Base-by-base conservation (phyloP, 2,329 filamentous ascomycete species). In the Colletotrichum aenigma region DNA sequence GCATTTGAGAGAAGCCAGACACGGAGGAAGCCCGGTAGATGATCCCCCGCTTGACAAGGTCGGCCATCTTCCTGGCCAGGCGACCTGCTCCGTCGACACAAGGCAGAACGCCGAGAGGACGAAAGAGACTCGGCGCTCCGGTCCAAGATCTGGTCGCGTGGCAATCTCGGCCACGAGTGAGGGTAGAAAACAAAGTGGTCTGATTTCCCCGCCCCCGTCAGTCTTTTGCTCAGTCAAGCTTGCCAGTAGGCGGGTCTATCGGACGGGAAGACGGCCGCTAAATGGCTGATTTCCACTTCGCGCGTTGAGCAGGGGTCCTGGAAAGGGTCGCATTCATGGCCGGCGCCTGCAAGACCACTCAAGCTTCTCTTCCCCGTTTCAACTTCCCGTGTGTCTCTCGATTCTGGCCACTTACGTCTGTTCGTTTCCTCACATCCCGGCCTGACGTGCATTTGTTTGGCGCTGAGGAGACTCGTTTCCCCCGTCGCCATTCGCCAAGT, bases 321-420 rank as follows among this genome's bases (percentile, higher is more conserved):
- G 38, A 24, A 4, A 21, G 18, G 36, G 72, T 8, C 68, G 72
- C 72, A 75, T 75, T 0, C 1, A 3, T 2, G 74, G 76, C 76
- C 76, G 75, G 76, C 76, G 76, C 65, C 76, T 76, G 76, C 74
- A 64, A 72, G 0, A 71, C 74, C 74, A 77, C 71, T 71, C 76
- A 70, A 26, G 26, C 74, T 6, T 6, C 0, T n/a, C 21, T 1
- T 32, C 28, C 38, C 38, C 58, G 69, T 71, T 76, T 61, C 66
- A 58, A 60, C 61, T 18, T 74, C 36, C 67, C 71, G 13, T 34
- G 66, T 48, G 52, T 66, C 48, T 56, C 0, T 15, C 2, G 0
- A 10, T 3, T 30, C 4, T 6, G 16, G 3, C 76, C 76, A 76
- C 10, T 76, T 1, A 32, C 38, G 6, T 21, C 30, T 4, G 12